Base-by-base conservation (phyloP, 805 yeast genomes). In the Saccharomyces eubayanus region DNA sequence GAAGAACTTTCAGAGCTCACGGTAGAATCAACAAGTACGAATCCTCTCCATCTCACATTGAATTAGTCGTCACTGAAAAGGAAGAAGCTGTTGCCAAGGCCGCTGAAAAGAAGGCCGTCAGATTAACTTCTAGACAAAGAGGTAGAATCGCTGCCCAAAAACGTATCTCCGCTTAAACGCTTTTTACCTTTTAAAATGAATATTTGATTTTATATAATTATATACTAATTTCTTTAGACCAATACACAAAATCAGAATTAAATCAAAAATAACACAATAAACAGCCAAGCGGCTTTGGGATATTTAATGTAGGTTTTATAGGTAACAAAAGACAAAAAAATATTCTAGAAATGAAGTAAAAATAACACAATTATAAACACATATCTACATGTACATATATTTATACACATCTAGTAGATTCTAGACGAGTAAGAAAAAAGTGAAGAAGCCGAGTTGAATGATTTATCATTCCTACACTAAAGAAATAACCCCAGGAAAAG, bases 1-100 rank as follows among this genome's bases (percentile, higher is more conserved):
- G 99, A 84, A 90, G 99, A 83, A 94, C 99, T 74, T 94, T 82
- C 96, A 91, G 99, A 87, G 99, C 99, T 72, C 98, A 92, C 87
- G 99, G 99, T 88, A 94, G 99, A 87, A 89, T 90, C 77, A 94
- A 92, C 82, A 96, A 97, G 72, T 94, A 90, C 94, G 95, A 90
- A 83, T 89, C 98, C 59, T 82, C 91, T 72, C 99, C 99, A 76
- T 91, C 95, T 73, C 99, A 94, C 88, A 92, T 94, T 77, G 99
- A 94, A 84, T 82, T 94, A 74, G 85, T 89, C 74, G 82, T 94
- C 71, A 87, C 97, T 72, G 99, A 94, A 85, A 88, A 84, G 78
- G 94, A 81, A 68, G 98, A 91, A 80, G 83, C 79, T 72, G 89
- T 94, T 76, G 90, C 85, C 73, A 94, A 92, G 85, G 90, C 98